phyloP scores from a whole-genome alignment of 768 basidiomycete species.

The Lactifluus hygrophoroides region DNA sequence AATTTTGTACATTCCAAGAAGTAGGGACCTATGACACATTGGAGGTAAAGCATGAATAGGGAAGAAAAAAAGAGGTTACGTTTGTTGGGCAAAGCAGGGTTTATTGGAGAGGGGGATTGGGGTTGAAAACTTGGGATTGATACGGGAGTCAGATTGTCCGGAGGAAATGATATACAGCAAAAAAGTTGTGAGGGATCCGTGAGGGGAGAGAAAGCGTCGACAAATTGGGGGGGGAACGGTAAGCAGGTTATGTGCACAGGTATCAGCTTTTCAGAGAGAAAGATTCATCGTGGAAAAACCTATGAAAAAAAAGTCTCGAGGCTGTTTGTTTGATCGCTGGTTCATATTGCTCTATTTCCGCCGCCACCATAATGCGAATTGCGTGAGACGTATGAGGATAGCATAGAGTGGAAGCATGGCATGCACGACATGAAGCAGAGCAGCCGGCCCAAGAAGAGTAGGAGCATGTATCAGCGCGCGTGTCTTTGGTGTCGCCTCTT shows the following conservation, averaged over 20 bases:
- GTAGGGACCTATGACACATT: slow-evolving; percentile 6
- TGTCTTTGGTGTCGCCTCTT: neutral
- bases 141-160: neutral
- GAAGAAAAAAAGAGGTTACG: neutral
- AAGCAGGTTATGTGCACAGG: slow-evolving; percentile 6
- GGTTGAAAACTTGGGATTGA: neutral
- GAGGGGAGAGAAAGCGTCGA: neutral
- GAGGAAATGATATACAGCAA: slow-evolving; percentile 16
- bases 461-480: slow-evolving; percentile 1
- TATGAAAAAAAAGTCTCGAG: neutral
- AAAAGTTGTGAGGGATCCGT: slow-evolving; percentile 14
- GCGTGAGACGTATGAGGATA: slow-evolving; percentile 12
- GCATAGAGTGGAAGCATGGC: slow-evolving; percentile 15
- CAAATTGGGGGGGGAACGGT: neutral
- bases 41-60: neutral
- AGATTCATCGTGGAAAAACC: slow-evolving; percentile 2
- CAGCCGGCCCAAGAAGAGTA: slow-evolving; percentile 1
- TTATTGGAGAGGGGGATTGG: neutral
- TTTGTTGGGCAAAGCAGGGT: neutral
- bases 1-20: slow-evolving; percentile 7
- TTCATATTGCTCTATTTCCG: slow-evolving; percentile 1
- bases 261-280: slow-evolving; percentile 10
- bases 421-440: slow-evolving; percentile 11
- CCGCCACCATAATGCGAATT: slow-evolving; percentile 8
- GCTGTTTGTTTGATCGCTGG: neutral